These are phyloP conservation scores for Xylaria digitata DNA, from an alignment of 2,329 filamentous ascomycete species.

Conservation along the genomic window DNA sequence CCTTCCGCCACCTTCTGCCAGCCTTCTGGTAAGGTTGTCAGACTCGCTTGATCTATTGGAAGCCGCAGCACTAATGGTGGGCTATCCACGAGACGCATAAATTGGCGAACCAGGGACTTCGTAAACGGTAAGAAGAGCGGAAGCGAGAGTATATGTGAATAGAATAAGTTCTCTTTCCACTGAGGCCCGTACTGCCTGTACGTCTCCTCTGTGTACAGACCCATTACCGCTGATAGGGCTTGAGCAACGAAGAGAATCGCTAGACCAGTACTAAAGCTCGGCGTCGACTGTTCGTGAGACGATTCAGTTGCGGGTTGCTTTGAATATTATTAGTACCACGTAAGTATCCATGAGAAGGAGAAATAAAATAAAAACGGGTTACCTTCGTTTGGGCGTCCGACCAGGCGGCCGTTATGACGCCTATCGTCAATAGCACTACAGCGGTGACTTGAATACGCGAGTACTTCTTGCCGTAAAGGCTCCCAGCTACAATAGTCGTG, in stretches of 20 bases:
- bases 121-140: constrained; percentile 80
- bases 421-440: constrained; percentile 84
- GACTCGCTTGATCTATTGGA: constrained; percentile 47
- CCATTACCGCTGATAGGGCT: constrained; percentile 91
- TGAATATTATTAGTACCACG: constrained; percentile 43
- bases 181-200: constrained; percentile 87
- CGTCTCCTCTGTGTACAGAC: constrained; percentile 91
- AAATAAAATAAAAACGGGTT: constrained; percentile 44
- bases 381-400: constrained; percentile 89
- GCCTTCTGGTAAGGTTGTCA: constrained; percentile 52
- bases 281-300: constrained; percentile 43
- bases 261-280: constrained; percentile 75
- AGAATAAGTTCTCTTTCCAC: constrained; percentile 97
- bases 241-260: constrained; percentile 88
- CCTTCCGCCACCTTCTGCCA: constrained; percentile 54
- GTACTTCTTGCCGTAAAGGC: constrained; percentile 86
- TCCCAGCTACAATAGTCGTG: constrained; percentile 93
- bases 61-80: constrained; percentile 65
- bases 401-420: constrained; percentile 88
- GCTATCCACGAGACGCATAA: constrained; percentile 71
- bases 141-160: constrained; percentile 81
- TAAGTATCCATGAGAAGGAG: not conserved
- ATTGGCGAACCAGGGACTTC: constrained; percentile 73
- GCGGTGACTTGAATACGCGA: constrained; percentile 82
- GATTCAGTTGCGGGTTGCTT: constrained; percentile 44